Percentiles rank a stretch among this genome's conserved stretches.
These are phyloP conservation scores for Sclerotinia borealis DNA, from an alignment of 2,329 filamentous ascomycete genomes.

Conservation along the genomic window DNA sequence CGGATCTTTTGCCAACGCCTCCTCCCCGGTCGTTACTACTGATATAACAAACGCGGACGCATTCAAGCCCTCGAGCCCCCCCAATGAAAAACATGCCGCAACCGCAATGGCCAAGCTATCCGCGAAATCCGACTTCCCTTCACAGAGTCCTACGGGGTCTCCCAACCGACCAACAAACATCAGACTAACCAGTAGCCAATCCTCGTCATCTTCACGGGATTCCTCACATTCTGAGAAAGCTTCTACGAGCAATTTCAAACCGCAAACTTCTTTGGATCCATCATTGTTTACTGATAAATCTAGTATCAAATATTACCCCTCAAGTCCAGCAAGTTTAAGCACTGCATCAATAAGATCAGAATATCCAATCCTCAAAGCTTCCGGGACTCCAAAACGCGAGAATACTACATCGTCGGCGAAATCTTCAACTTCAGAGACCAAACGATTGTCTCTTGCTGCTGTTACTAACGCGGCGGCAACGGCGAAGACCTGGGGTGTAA, in stretches of 20 bases:
- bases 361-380: constrained; percentile 35
- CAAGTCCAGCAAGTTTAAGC: constrained; percentile 32
- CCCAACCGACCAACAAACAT: constrained; percentile 36
- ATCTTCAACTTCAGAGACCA: constrained; percentile 32
- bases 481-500: constrained; percentile 50
- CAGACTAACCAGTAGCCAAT: constrained; percentile 41
- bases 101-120: constrained; percentile 63
- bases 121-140: constrained; percentile 52
- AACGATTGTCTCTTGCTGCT: constrained; percentile 47
- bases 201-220: constrained; percentile 43
- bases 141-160: constrained; percentile 41
- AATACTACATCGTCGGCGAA: constrained; percentile 32
- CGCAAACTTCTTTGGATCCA: constrained; percentile 20
- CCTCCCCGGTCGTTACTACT: constrained; percentile 60
- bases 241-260: constrained; percentile 31
- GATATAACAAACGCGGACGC: constrained; percentile 62
- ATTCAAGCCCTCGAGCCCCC: constrained; percentile 47
- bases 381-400: constrained; percentile 32
- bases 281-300: constrained; percentile 15
- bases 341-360: constrained; percentile 39
- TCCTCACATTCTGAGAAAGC: constrained; percentile 35
- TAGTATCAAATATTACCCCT: constrained; percentile 24
- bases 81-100: constrained; percentile 53
- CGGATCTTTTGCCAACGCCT: constrained; percentile 55
- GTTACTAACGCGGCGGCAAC: constrained; percentile 50